A percentile compares a stretch with the other conserved stretches of the same genome.
Evolutionary conservation across 805 yeast genomes (phyloP).

Genomic region (Wickerhamiella cacticola): DNA sequence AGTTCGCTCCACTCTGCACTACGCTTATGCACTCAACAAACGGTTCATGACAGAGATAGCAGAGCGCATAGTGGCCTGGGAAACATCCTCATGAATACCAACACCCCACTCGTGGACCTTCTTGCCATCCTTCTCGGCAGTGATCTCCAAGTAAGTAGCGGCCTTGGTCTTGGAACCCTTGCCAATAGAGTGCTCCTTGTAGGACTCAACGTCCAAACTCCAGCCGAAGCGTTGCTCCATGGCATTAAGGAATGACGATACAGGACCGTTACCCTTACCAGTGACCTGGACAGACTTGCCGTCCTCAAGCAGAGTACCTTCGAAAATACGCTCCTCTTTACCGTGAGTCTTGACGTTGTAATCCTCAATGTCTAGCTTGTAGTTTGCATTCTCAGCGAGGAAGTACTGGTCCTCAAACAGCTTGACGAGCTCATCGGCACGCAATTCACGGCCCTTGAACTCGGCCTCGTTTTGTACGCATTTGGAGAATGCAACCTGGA

Average conservation of each 20-base stretch:
- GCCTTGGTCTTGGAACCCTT: slow-evolving; percentile 59
- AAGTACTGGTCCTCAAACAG: slow-evolving; percentile 52
- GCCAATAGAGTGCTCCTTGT: slow-evolving; percentile 73
- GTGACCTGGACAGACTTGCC: slow-evolving; percentile 32
- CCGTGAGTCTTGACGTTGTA: slow-evolving; percentile 40
- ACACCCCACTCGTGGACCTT: slow-evolving; percentile 63
- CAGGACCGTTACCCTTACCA: slow-evolving; percentile 75
- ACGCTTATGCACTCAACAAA: not conserved
- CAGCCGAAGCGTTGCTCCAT: slow-evolving; percentile 38
- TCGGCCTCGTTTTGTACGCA: slow-evolving; percentile 63
- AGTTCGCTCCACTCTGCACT: not conserved
- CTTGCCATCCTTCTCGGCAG: slow-evolving; percentile 37
- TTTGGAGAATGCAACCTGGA: slow-evolving; percentile 64
- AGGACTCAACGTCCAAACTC: slow-evolving; percentile 49
- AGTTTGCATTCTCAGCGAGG: slow-evolving; percentile 30
- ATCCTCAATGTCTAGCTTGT: slow-evolving; percentile 34
- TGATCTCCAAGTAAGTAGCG: slow-evolving; percentile 59
- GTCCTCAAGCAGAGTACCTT: slow-evolving; percentile 29
- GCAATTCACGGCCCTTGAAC: slow-evolving; percentile 56
- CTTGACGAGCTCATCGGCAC: slow-evolving; percentile 48
- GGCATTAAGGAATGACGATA: slow-evolving; percentile 62
- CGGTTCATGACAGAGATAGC: slow-evolving; percentile 32
- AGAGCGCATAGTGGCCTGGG: slow-evolving; percentile 63
- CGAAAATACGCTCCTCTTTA: slow-evolving; percentile 24
- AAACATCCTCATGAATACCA: slow-evolving; percentile 81